Base-by-base conservation (phyloP, 2,329 filamentous ascomycete species). In the Neonectria sp. region DNA sequence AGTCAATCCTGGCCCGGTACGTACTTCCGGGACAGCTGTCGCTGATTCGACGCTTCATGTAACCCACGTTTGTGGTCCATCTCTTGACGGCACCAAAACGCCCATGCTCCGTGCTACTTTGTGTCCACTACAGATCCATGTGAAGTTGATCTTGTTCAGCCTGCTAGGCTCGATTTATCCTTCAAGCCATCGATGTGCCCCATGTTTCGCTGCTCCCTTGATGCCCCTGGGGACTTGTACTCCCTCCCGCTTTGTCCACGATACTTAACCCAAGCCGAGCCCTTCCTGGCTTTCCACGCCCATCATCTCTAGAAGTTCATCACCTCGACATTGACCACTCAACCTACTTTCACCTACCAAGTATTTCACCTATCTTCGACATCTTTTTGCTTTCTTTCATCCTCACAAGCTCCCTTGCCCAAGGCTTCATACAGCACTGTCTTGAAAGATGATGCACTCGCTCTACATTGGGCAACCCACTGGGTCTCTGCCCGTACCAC, bases 101-200 rank as follows among this genome's bases (percentile, higher is more conserved):
- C 65, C 76, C 71, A 74, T 70, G 73, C 71, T 73, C 70, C 71
- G 74, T 68, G 73, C 73, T 73, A 68, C 73, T 65, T 72, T 76
- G 71, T 74, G 70, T 74, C 81, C 81, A 81, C 80, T 74, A 72
- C 57, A 80, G 77, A 79, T 81, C 79, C 78, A 75, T 79, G 78
- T 75, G 67, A 71, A 75, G 77, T 76, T 78, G 78, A 77, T 79
- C 78, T 79, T 75, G 77, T 73, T 73, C 72, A 72, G 69, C 69
- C 73, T 74, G 67, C 75, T 76, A 77, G 74, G 72, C 77, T 79
- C 76, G 77, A 78, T 80, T 80, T 78, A 77, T 79, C 76, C 78
- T 79, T 77, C 72, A 75, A 76, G 71, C 79, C 77, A 74, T 77
- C 76, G 75, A 75, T 73, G 67, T 75, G 74, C 73, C 74, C 74